Percentiles rank a stretch among this genome's conserved stretches.
Conservation (phyloP, 495 filamentous ascomycete genomes). For the Wilcoxina mikolae region DNA sequence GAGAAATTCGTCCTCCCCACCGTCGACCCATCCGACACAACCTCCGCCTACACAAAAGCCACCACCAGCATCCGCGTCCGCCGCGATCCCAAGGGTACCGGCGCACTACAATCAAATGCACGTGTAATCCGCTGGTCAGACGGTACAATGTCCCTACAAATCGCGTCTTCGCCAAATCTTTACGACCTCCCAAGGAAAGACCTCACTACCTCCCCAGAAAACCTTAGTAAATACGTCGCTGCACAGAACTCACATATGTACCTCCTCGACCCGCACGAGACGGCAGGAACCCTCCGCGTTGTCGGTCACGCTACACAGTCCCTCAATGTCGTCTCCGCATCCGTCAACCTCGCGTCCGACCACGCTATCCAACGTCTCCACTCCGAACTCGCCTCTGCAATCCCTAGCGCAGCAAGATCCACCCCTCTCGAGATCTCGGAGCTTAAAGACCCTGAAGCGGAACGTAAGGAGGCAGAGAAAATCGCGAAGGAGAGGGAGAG, state of each 20-base stretch:
- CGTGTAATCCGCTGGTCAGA: slow-evolving; percentile 61
- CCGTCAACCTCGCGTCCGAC: slow-evolving; percentile 39
- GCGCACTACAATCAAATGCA: slow-evolving; percentile 51
- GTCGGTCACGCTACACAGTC: slow-evolving; percentile 52
- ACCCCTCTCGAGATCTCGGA: slow-evolving; percentile 47
- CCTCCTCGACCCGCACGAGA: slow-evolving; percentile 46
- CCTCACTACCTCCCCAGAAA: slow-evolving; percentile 33
- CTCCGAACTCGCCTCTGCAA: slow-evolving; percentile 43
- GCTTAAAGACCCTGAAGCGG: slow-evolving; percentile 47
- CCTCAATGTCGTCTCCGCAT: slow-evolving; percentile 44
- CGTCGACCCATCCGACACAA: slow-evolving; percentile 26
- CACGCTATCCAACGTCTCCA: slow-evolving; percentile 52
- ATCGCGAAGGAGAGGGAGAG: slow-evolving; percentile 42
- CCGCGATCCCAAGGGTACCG: slow-evolving; percentile 45
- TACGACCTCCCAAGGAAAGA: slow-evolving; percentile 50
- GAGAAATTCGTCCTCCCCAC: slow-evolving; percentile 48
- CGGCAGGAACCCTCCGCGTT: slow-evolving; percentile 44
- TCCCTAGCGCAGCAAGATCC: slow-evolving; percentile 40
- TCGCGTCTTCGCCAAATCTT: slow-evolving; percentile 50
- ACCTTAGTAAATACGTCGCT: slow-evolving; percentile 43
- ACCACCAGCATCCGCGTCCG: slow-evolving; percentile 58
- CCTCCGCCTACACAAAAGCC: slow-evolving; percentile 48
- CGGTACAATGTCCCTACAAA: slow-evolving; percentile 55
- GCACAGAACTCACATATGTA: slow-evolving; percentile 57
- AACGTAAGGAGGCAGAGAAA: slow-evolving; percentile 45